Percentiles rank a stretch among this genome's conserved stretches.
phyloP scores from a whole-genome alignment of 208 protist species.

The Wallacemonas collosoma region DNA sequence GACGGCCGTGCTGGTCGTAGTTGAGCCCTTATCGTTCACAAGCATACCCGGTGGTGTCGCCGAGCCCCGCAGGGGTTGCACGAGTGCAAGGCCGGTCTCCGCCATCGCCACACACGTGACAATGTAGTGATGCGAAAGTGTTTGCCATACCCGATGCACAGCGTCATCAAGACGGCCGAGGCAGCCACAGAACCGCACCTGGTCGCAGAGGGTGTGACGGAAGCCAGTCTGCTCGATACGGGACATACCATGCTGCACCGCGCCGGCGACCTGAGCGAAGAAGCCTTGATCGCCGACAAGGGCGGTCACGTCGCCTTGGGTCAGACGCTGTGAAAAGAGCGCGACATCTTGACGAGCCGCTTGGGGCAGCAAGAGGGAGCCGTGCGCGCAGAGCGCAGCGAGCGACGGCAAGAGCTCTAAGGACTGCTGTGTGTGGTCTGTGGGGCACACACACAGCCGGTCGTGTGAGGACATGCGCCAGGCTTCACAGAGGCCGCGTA shows the following conservation, averaged over 20 bases:
- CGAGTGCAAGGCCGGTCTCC: conserved; percentile 96
- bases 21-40: background rate
- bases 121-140: conserved; percentile 87
- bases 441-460: background rate
- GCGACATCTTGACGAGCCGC: conserved; percentile 47
- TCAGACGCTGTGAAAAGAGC: conserved; percentile 58
- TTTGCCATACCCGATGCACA: conserved; percentile 83
- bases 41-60: conserved; percentile 8
- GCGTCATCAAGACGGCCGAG: conserved; percentile 89
- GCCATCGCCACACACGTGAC: conserved; percentile 97
- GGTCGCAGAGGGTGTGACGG: conserved; percentile 31
- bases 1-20: background rate
- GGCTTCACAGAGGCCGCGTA: conserved; percentile 69
- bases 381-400: background rate
- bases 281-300: conserved; percentile 97
- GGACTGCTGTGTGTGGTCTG: background rate
- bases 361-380: background rate
- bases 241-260: conserved; percentile 32
- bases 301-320: conserved; percentile 72
- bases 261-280: conserved; percentile 91
- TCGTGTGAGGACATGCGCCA: conserved; percentile 55
- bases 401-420: background rate
- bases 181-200: conserved; percentile 94
- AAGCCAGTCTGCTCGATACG: conserved; percentile 57
- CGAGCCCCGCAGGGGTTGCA: conserved; percentile 73